Percentiles rank a stretch among this genome's conserved stretches.
Conservation (phyloP, 805 yeast genomes). For the Sporopachydermia quercuum region DNA sequence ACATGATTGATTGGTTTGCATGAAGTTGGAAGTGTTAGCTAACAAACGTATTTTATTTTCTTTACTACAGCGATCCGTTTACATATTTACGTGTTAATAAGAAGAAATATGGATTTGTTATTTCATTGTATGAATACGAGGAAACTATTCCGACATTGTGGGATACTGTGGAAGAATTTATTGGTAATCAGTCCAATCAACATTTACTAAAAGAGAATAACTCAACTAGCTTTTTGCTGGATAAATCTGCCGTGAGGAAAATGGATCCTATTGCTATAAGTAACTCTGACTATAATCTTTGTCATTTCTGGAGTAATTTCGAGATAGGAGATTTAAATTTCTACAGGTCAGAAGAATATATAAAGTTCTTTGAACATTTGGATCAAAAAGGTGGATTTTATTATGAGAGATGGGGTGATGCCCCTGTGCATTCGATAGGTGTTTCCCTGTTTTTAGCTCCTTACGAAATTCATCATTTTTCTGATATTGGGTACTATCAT, state of each 20-base stretch:
- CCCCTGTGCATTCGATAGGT: conserved; percentile 75
- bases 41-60: conserved; percentile 4
- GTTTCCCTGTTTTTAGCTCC: conserved; percentile 42
- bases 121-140: conserved; percentile 66
- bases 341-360: conserved; percentile 52
- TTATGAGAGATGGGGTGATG: conserved; percentile 92
- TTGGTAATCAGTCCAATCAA: conserved; percentile 42
- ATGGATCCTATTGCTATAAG: conserved; percentile 38
- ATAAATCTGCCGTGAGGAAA: background rate
- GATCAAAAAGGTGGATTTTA: conserved; percentile 65
- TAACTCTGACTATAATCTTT: conserved; percentile 45
- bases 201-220: conserved; percentile 25
- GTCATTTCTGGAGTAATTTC: conserved; percentile 84
- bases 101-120: conserved; percentile 79
- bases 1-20: background rate
- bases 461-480: conserved; percentile 57
- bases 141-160: conserved; percentile 81
- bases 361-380: conserved; percentile 43
- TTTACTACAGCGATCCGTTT: conserved; percentile 57
- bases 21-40: conserved; percentile 5
- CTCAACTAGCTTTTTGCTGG: conserved; percentile 12
- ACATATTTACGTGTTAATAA: conserved; percentile 57
- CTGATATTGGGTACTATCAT: conserved; percentile 72
- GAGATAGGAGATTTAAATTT: conserved; percentile 62
- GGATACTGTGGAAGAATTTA: conserved; percentile 53